Evolutionary conservation across 2,329 filamentous ascomycete genomes (phyloP), one percentile per base, ranked within the genome.

Genomic region (Pseudogymnoascus sp.): DNA sequence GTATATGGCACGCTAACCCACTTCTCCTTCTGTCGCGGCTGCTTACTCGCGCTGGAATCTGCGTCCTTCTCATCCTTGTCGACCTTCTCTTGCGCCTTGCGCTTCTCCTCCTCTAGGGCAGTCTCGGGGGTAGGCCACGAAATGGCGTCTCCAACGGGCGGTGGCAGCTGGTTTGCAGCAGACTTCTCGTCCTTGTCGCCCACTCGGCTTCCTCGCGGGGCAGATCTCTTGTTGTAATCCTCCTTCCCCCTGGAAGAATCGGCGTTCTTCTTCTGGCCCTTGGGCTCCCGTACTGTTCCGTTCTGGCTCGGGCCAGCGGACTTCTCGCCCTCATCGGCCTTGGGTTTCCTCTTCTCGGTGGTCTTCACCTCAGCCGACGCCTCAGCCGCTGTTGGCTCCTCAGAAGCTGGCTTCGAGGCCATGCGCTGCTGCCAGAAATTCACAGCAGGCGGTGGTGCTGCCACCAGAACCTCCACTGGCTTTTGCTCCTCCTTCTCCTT

Each of bases 41-140:
- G 87, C 75, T 79, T 84, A 70, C 65, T 77, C 69, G 69, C 74
- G 70, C 72, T 80, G 70, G 50, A 57, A 63, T 85, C 77, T n/a
- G 83, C 86, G 66, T 86, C 82, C 47, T 76, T 78, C 67, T 89
- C 87, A 59, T 87, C 84, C 66, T 90, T 87, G 53, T 85, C 81
- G 62, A 79, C 78, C 75, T 91, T 91, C 63, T 87, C 82, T 62
- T 85, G 80, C 1, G 80, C 77, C 75, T 91, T 92, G 71, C 87
- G 87, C 76, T 90, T 90, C 66, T 89, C 84, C 69, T 95, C 91
- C 60, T 87, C 86, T 62, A 88, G 85, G 1, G 87, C 88, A 60
- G 82, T 87, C 69, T 96, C 91, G 0, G 92, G 92, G 2, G 93
- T 97, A 15, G 95, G 95, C 95, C 95, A 99, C 19, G 87, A 87